These are phyloP conservation scores for Castanopsis chinensis DNA, from an alignment of 306 rosid genomes.

Conservation along the genomic window DNA sequence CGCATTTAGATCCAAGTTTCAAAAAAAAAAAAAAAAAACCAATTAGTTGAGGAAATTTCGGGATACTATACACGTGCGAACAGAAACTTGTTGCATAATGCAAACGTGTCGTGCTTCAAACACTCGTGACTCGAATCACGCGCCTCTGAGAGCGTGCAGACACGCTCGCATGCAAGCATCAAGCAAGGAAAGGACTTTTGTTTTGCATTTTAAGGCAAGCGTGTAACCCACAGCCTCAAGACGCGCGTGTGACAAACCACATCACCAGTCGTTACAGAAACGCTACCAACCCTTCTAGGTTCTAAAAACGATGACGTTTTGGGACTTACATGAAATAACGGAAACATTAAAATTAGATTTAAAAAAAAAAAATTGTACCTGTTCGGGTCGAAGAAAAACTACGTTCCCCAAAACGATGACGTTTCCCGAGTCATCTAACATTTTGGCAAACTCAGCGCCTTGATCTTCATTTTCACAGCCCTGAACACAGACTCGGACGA, in stretches of 20 bases:
- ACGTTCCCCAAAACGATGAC: slow-evolving; percentile 81
- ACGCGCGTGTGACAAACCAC: neutral
- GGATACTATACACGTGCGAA: too few species aligned
- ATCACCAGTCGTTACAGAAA: too few species aligned
- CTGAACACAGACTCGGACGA: slow-evolving; percentile 54
- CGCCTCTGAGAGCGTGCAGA: neutral
- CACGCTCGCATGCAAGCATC: too few species aligned
- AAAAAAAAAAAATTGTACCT: slow-evolving; percentile 32
- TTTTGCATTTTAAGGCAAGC: neutral
- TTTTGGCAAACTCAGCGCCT: slow-evolving; percentile 65
- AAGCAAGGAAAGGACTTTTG: too few species aligned
- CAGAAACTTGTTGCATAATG: too few species aligned
- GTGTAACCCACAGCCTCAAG: neutral
- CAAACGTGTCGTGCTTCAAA: too few species aligned
- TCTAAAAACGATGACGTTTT: too few species aligned
- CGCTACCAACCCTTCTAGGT: too few species aligned
- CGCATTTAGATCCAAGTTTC: too few species aligned
- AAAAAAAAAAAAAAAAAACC: too few species aligned
- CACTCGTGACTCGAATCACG: neutral
- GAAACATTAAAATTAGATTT: neutral
- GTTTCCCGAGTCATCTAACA: slow-evolving; percentile 68
- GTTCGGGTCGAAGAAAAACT: slow-evolving; percentile 81
- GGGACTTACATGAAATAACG: neutral
- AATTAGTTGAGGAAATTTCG: too few species aligned
- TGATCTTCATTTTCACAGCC: slow-evolving; percentile 45